These are phyloP conservation scores for Boletus sp. DNA, from an alignment of 768 basidiomycete species.

Conservation along the genomic window DNA sequence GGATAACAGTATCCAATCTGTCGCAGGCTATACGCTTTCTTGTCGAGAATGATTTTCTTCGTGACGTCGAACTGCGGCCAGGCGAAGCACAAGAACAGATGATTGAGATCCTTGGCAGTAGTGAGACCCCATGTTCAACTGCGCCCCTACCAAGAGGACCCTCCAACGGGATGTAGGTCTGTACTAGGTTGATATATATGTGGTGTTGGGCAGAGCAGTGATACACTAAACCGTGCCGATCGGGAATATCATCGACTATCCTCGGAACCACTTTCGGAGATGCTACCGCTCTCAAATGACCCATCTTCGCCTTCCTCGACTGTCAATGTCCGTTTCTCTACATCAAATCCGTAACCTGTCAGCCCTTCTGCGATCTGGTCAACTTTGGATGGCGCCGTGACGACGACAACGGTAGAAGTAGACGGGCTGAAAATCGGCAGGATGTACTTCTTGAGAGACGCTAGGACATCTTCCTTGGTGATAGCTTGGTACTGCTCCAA, in stretches of 20 bases:
- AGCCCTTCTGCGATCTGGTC: conserved; percentile 69
- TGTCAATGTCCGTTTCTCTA: conserved; percentile 69
- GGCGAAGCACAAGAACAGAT: conserved; percentile 67
- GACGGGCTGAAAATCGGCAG: conserved; percentile 80
- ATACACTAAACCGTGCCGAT: background rate
- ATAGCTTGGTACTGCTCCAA: conserved; percentile 78
- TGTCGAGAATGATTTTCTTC: conserved; percentile 85
- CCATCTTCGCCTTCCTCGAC: conserved; percentile 52
- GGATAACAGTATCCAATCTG: conserved; percentile 84
- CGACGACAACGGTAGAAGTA: conserved; percentile 76
- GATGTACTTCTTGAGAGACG: conserved; percentile 68
- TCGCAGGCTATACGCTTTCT: conserved; percentile 91
- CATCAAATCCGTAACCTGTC: conserved; percentile 67
- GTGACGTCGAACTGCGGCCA: conserved; percentile 73
- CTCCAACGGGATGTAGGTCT: background rate
- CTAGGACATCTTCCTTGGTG: conserved; percentile 73
- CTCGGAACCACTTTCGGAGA: conserved; percentile 33
- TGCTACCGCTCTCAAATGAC: conserved; percentile 31
- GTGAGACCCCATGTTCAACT: conserved; percentile 2
- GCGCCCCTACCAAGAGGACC: background rate
- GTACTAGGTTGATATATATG: background rate
- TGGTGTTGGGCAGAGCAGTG: background rate
- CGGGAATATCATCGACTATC: conserved; percentile 6
- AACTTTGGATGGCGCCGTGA: conserved; percentile 79
- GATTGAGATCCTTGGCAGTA: conserved; percentile 56